These are phyloP conservation scores for Paraphaeosphaeria sporulosa DNA, from an alignment of 2,329 filamentous ascomycete species.

Conservation along the genomic window DNA sequence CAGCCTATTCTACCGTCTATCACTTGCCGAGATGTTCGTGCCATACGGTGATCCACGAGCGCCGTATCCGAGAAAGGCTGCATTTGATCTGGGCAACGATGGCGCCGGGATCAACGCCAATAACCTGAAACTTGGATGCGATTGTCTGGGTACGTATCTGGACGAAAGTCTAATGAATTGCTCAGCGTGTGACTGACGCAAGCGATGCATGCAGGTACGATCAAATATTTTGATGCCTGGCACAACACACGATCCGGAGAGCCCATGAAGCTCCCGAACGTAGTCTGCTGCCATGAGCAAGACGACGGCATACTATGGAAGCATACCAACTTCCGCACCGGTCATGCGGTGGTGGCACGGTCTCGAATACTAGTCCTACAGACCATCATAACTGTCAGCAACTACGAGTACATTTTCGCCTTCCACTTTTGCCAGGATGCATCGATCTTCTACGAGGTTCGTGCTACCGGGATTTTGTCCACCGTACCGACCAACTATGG, in stretches of 20 bases:
- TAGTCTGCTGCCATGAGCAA: conserved; percentile 69
- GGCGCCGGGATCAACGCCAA: conserved; percentile 55
- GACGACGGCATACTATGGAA: conserved; percentile 40
- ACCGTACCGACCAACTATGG: conserved; percentile 48
- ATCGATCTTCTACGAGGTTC: conserved; percentile 52
- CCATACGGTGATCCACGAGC: conserved; percentile 71
- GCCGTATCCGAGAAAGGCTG: conserved; percentile 73
- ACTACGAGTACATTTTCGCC: conserved; percentile 48
- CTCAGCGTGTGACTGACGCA: background rate
- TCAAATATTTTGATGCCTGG: conserved; percentile 55
- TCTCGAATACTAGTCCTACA: conserved; percentile 34
- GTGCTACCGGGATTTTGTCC: conserved; percentile 54
- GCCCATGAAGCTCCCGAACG: conserved; percentile 51
- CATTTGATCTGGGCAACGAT: conserved; percentile 56
- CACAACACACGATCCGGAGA: conserved; percentile 46
- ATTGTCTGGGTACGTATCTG: conserved; percentile 49
- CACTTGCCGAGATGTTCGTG: conserved; percentile 73
- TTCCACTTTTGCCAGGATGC: conserved; percentile 54
- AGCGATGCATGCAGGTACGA: conserved; percentile 19
- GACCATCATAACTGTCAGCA: conserved; percentile 36
- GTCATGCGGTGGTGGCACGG: conserved; percentile 29
- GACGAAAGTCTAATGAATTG: no score
- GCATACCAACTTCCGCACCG: conserved; percentile 37
- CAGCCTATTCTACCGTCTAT: conserved; percentile 71
- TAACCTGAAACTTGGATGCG: conserved; percentile 53